These are phyloP conservation scores for Kandelia obovata DNA, from an alignment of 345 rosid genomes.

Conservation along the genomic window DNA sequence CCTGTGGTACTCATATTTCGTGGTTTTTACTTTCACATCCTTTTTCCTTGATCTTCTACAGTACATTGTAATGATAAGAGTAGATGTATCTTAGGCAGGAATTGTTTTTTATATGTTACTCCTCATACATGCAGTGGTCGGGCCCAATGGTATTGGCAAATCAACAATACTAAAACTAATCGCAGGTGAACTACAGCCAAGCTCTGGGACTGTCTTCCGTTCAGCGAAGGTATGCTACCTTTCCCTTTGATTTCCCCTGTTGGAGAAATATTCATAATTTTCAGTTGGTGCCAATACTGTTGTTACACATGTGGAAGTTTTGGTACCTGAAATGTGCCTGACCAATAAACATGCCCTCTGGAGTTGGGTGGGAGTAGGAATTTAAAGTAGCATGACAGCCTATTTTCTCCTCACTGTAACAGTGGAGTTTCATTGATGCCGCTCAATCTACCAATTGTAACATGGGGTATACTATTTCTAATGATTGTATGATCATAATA, in stretches of 20 bases:
- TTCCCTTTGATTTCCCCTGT: slow-evolving; percentile 3
- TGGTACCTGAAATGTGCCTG: background rate
- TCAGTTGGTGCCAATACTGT: background rate
- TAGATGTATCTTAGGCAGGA: background rate
- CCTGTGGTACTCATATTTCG: background rate
- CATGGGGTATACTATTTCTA: background rate
- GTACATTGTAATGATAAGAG: too few species aligned
- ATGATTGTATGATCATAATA: background rate
- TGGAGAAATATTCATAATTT: background rate
- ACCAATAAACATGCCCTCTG: too few species aligned
- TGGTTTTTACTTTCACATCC: background rate
- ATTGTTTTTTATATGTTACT: background rate
- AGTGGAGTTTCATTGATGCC: background rate
- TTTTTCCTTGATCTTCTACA: too few species aligned
- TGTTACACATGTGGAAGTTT: background rate
- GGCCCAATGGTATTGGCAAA: slow-evolving; percentile 98
- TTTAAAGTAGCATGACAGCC: too few species aligned
- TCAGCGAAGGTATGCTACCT: slow-evolving; percentile 78
- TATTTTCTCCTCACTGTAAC: background rate
- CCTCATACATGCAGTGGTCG: slow-evolving; percentile 69
- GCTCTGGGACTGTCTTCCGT: slow-evolving; percentile 95
- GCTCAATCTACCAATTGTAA: background rate
- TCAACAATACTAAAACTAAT: slow-evolving; percentile 96
- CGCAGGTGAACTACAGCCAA: slow-evolving; percentile 92
- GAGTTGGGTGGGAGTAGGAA: too few species aligned